phyloP scores from a whole-genome alignment of 2,329 filamentous ascomycete genomes.

The Pseudogymnoascus sp. region DNA sequence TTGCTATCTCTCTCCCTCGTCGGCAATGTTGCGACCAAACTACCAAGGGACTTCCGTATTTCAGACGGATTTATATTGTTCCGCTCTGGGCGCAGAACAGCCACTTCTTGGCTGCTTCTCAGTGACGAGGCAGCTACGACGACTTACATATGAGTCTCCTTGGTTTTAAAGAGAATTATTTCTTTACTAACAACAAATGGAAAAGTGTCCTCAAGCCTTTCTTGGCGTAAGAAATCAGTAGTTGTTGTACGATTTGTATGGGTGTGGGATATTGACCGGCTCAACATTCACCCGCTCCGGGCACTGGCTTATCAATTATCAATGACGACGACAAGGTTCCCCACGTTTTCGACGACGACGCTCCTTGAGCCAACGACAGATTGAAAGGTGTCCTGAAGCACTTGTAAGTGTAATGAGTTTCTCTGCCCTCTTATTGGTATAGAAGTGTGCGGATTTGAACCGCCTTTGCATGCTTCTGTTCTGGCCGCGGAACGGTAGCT shows the following conservation, averaged over 20 bases:
- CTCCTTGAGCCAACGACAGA: background rate
- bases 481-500: background rate
- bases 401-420: background rate
- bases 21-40: background rate
- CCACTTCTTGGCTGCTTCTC: background rate
- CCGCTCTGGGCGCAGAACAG: background rate
- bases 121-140: background rate
- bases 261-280: background rate
- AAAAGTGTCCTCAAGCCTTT: background rate
- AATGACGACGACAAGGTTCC: slow-evolving; percentile 5
- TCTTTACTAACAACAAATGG: background rate
- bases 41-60: slow-evolving; percentile 4
- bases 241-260: background rate
- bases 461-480: background rate
- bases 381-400: background rate
- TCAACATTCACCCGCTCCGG: background rate
- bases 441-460: no score
- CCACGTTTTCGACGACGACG: background rate
- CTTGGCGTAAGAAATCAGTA: background rate
- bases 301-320: background rate
- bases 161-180: background rate
- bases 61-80: background rate
- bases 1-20: background rate
- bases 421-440: background rate
- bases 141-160: background rate